Conservation (phyloP, 1,284 basidiomycete genomes). For the Rhodotorula mucilaginosa region DNA sequence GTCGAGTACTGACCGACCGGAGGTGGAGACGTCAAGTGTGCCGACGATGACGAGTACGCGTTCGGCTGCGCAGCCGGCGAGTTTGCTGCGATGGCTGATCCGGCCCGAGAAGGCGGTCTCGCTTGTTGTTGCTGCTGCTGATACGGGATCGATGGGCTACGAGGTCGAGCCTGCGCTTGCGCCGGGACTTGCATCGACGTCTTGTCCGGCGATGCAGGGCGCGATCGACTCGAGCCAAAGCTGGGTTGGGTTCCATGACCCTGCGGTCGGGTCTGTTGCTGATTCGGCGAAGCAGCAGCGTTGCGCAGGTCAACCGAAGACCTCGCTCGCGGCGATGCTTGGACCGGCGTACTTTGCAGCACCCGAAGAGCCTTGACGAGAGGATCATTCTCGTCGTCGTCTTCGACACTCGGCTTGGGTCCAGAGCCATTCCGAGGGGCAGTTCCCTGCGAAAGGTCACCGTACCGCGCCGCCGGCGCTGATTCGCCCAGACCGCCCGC, state of each 20-base stretch:
- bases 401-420: neutral
- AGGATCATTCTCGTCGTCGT: constrained; percentile 36
- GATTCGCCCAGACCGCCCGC: neutral
- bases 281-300: constrained; percentile 14
- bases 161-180: neutral
- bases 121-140: constrained; percentile 11
- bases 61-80: neutral
- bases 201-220: constrained; percentile 23
- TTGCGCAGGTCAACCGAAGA: constrained; percentile 19
- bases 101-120: constrained; percentile 23
- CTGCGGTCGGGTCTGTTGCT: constrained; percentile 10
- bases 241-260: constrained; percentile 18
- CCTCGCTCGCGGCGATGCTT: constrained; percentile 7
- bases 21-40: constrained; percentile 7
- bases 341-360: constrained; percentile 13
- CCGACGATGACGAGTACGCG: constrained; percentile 5
- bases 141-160: constrained; percentile 11
- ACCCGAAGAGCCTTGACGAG: constrained; percentile 27
- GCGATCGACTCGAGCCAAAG: constrained; percentile 1
- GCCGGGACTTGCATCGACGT: constrained; percentile 26
- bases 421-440: neutral
- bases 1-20: constrained; percentile 5
- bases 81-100: constrained; percentile 7
- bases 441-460: neutral
- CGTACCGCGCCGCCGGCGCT: neutral